Percentiles rank a stretch among this genome's conserved stretches.
These are phyloP conservation scores for Clavulina sp. DNA, from an alignment of 768 basidiomycete species.

Conservation along the genomic window DNA sequence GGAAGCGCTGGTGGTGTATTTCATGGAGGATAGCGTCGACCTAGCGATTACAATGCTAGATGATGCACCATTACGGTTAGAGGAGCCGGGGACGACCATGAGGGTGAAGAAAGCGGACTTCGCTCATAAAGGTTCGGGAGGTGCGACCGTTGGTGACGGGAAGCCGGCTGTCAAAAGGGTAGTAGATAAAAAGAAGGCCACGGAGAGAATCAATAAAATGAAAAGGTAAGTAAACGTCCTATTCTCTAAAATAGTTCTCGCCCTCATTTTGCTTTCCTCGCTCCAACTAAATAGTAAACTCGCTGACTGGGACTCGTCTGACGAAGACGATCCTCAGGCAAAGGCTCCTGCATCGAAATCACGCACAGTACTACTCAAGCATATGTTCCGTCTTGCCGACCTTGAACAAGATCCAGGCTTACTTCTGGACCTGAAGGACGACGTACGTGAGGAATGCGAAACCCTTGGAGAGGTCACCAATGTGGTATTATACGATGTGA, in stretches of 20 bases:
- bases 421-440: conserved; percentile 85
- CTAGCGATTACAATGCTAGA: conserved; percentile 75
- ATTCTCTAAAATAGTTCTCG: not conserved
- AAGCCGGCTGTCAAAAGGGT: conserved; percentile 17
- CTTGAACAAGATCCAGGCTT: conserved; percentile 72
- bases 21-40: conserved; percentile 88
- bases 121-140: conserved; percentile 38
- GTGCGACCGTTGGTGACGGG: conserved; percentile 21
- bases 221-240: conserved; percentile 38
- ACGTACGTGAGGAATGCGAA: conserved; percentile 87
- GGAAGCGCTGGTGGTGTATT: conserved; percentile 89
- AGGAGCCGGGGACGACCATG: conserved; percentile 58
- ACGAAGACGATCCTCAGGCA: conserved; percentile 66
- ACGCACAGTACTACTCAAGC: conserved; percentile 81
- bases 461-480: conserved; percentile 88
- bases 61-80: conserved; percentile 78
- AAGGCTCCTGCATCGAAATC: conserved; percentile 29
- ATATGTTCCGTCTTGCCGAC: conserved; percentile 83
- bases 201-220: conserved; percentile 67
- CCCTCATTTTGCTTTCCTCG: not conserved
- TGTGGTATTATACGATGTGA: conserved; percentile 84
- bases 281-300: conserved; percentile 46
- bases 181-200: conserved; percentile 60
- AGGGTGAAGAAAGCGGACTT: conserved; percentile 63
- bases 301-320: conserved; percentile 86